These are phyloP conservation scores for Salix brachista DNA, from an alignment of 345 rosid genomes.

Conservation along the genomic window DNA sequence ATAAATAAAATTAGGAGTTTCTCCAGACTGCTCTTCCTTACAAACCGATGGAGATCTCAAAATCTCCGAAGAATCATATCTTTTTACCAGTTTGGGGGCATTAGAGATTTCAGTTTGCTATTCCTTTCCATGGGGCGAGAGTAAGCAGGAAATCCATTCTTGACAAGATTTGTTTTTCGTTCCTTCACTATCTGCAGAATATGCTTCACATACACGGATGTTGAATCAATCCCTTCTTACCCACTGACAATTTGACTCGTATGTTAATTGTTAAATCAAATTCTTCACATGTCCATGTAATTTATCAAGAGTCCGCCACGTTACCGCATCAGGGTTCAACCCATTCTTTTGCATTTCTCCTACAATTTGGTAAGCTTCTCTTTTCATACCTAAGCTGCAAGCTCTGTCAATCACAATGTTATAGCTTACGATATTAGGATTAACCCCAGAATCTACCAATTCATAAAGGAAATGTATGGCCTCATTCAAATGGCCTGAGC, in stretches of 20 bases:
- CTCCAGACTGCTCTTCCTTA: neutral
- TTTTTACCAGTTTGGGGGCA: too few species aligned
- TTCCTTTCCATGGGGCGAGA: too few species aligned
- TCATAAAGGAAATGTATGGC: slow-evolving; percentile 80
- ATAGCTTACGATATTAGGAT: slow-evolving; percentile 63
- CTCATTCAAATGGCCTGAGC: slow-evolving; percentile 42
- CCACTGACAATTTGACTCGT: slow-evolving; percentile 5
- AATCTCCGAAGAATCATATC: too few species aligned
- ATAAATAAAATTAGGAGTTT: neutral
- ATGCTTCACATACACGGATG: neutral
- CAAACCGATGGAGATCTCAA: neutral
- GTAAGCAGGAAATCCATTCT: too few species aligned
- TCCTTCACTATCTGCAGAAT: neutral
- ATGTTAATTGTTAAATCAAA: neutral
- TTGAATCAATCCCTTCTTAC: too few species aligned
- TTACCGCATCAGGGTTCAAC: slow-evolving; percentile 67
- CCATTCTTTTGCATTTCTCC: slow-evolving; percentile 74
- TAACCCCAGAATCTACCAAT: slow-evolving; percentile 60
- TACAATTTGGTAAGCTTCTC: slow-evolving; percentile 75
- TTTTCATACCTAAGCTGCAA: slow-evolving; percentile 59
- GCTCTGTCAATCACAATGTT: slow-evolving; percentile 69
- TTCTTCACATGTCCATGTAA: slow-evolving; percentile 35
- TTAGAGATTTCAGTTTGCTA: neutral
- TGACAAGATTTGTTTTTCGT: too few species aligned
- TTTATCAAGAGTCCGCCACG: slow-evolving; percentile 81